Conservation (phyloP, 176 grass and related monocot genomes). For the Olyra latifolia region DNA sequence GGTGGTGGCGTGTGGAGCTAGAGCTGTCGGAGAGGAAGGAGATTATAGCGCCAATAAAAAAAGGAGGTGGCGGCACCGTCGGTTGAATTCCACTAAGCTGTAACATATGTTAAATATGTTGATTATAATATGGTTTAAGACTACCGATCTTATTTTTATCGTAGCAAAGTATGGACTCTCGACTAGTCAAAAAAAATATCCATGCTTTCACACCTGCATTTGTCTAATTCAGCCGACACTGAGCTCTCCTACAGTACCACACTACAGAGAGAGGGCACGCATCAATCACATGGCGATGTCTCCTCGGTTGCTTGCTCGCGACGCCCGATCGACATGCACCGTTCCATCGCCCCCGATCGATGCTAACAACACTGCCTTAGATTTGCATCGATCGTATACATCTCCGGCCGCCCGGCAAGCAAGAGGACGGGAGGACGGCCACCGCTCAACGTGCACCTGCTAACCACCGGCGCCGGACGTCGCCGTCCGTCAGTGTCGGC, state of each 20-base stretch:
- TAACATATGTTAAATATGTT: no score
- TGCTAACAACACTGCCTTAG: neutral
- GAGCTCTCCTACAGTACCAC: no score
- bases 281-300: slow-evolving; percentile 8
- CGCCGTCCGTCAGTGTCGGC: neutral
- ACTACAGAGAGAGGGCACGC: neutral
- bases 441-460: neutral
- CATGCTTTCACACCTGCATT: neutral
- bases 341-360: neutral
- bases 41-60: no score
- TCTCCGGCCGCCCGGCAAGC: neutral
- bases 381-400: neutral
- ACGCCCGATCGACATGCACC: neutral
- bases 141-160: no score
- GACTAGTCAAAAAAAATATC: no score
- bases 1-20: no score
- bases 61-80: no score
- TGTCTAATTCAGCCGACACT: neutral
- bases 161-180: no score
- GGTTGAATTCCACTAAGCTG: no score
- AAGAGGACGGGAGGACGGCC: neutral
- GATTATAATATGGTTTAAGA: no score
- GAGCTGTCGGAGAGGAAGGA: no score
- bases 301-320: neutral
- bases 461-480: neutral